Conservation (phyloP, 2,329 filamentous ascomycete genomes). For the Colletotrichum phormii region DNA sequence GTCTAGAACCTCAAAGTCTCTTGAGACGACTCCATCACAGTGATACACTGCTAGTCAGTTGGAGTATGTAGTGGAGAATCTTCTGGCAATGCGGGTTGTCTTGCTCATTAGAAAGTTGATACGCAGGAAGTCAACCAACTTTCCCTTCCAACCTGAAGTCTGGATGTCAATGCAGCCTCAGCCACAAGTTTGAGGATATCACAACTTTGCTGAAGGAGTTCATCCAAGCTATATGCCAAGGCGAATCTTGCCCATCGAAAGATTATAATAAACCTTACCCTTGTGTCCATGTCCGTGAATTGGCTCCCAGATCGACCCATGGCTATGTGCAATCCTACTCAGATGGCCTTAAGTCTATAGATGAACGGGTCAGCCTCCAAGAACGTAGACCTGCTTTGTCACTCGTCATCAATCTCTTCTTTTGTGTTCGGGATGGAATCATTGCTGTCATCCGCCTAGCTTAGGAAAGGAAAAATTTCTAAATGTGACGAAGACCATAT, state of each 20-base stretch:
- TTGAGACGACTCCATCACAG: slow-evolving; percentile 7
- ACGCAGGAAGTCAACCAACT: too few species aligned
- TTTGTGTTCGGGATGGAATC: too few species aligned
- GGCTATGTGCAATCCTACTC: not conserved
- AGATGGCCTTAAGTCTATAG: not conserved
- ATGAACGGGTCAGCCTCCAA: not conserved
- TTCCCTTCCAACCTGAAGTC: not conserved
- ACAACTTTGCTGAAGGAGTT: not conserved
- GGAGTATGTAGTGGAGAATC: not conserved
- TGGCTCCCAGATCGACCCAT: not conserved
- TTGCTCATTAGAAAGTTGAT: too few species aligned
- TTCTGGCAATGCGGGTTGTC: not conserved
- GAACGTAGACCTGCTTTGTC: not conserved
- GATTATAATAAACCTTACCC: not conserved
- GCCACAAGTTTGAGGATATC: not conserved
- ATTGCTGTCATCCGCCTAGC: too few species aligned
- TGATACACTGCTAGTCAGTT: not conserved
- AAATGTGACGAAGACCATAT: too few species aligned
- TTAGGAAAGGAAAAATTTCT: too few species aligned
- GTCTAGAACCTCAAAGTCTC: slow-evolving; percentile 7
- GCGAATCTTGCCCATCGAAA: not conserved
- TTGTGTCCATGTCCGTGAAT: not conserved
- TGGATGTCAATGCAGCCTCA: not conserved
- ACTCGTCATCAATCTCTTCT: too few species aligned
- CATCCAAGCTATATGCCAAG: not conserved